Conservation (phyloP, 2,329 filamentous ascomycete species). For the Pseudogymnoascus sp. region DNA sequence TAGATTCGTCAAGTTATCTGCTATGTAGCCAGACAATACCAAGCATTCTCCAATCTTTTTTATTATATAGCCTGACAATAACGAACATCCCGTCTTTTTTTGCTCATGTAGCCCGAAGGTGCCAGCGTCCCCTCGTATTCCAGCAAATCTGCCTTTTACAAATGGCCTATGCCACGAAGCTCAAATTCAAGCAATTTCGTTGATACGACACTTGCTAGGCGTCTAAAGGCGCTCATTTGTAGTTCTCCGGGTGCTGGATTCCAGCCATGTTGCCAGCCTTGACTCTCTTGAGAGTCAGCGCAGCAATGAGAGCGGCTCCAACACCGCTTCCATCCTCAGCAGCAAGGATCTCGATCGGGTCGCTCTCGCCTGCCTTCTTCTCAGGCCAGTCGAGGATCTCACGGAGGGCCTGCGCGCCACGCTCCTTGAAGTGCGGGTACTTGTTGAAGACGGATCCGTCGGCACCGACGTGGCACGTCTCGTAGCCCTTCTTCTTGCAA, state of each 20-base stretch:
- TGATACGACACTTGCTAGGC: not conserved
- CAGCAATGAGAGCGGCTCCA: conserved; percentile 90
- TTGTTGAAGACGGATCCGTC: conserved; percentile 99
- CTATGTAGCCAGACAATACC: not conserved
- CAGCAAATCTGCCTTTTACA: not conserved
- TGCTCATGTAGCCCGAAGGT: not conserved
- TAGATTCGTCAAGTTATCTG: not conserved
- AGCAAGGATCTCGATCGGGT: conserved; percentile 78
- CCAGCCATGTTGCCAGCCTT: conserved; percentile 55
- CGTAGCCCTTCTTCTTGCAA: conserved; percentile 88
- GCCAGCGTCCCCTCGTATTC: not conserved
- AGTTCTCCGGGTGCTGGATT: conserved; percentile 59
- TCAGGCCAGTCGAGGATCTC: conserved; percentile 94
- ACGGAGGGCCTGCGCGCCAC: conserved; percentile 78
- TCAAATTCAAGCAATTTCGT: not conserved
- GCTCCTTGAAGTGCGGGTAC: conserved; percentile 94
- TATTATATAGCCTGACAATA: not conserved
- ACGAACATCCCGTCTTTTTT: not conserved
- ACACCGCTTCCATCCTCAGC: conserved; percentile 96
- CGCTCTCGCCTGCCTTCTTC: conserved; percentile 65
- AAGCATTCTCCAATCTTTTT: not conserved
- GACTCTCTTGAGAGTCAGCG: conserved; percentile 57
- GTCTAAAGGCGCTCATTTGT: conserved; percentile 30
- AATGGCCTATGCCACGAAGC: not conserved
- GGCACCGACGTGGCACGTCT: conserved; percentile 85